Percentiles rank a stretch among this genome's conserved stretches.
phyloP scores from a whole-genome alignment of 805 yeast genomes.

The Maudiozyma serrabonitensis region DNA sequence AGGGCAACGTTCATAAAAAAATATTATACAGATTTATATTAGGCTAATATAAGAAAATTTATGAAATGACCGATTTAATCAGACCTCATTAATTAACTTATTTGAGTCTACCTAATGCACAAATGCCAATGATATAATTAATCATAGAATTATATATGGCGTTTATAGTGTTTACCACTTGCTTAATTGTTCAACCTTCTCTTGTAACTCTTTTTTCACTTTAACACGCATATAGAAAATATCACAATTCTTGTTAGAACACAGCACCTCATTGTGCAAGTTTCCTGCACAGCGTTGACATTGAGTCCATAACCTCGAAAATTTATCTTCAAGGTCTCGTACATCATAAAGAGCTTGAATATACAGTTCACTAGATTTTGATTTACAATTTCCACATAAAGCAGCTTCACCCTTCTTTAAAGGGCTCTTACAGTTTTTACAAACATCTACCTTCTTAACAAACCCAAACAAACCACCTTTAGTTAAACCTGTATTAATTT shows the following conservation, averaged over 20 bases:
- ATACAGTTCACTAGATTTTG: conserved; percentile 66
- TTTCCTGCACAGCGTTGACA: conserved; percentile 98
- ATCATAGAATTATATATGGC: not conserved
- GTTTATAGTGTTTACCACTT: conserved; percentile 29
- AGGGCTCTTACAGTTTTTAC: conserved; percentile 83
- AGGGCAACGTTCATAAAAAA: no score
- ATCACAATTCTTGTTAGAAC: conserved; percentile 94
- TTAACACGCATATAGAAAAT: conserved; percentile 89
- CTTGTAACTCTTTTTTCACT: conserved; percentile 34
- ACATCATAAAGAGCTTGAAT: conserved; percentile 72
- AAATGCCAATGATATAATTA: not conserved
- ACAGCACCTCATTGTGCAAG: conserved; percentile 87
- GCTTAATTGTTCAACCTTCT: conserved; percentile 31
- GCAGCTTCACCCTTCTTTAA: conserved; percentile 59
- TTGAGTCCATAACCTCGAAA: conserved; percentile 90
- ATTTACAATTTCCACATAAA: conserved; percentile 69
- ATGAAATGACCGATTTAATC: no score
- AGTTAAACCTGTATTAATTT: conserved; percentile 41
- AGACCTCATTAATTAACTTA: no score
- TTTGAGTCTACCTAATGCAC: no score
- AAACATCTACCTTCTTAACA: conserved; percentile 78
- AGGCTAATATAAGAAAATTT: no score
- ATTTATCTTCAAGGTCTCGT: conserved; percentile 71
- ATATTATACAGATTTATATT: no score
- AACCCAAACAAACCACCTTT: conserved; percentile 88